Percentiles rank a stretch among this genome's conserved stretches.
These are phyloP conservation scores for Lactifluus volemus DNA, from an alignment of 768 basidiomycete genomes.

Conservation along the genomic window DNA sequence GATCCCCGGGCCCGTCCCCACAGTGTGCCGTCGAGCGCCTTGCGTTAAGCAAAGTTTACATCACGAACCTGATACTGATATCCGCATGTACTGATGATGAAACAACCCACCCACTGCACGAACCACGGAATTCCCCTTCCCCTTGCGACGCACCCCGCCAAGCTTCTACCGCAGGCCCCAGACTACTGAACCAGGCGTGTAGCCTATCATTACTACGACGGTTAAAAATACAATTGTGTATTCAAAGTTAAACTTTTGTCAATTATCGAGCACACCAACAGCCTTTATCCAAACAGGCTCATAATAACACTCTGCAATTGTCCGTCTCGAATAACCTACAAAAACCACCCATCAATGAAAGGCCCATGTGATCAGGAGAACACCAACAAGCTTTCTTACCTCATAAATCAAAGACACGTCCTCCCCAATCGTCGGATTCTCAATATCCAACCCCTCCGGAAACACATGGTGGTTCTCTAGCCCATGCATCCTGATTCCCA, in stretches of 20 bases:
- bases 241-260: background rate
- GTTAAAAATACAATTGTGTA: no score
- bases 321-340: conserved; percentile 57
- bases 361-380: background rate
- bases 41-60: no score
- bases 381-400: conserved; percentile 26
- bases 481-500: conserved; percentile 79
- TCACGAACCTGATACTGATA: no score
- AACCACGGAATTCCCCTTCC: no score
- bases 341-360: background rate
- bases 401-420: conserved; percentile 72
- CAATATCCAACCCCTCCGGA: conserved; percentile 53
- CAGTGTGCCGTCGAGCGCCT: no score
- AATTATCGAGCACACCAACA: background rate
- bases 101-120: no score
- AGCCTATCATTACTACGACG: no score
- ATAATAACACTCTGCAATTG: conserved; percentile 47
- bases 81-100: no score
- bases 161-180: no score
- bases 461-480: conserved; percentile 57
- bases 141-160: no score
- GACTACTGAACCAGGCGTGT: no score
- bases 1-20: no score
- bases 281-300: conserved; percentile 33
- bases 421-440: conserved; percentile 61